Evolutionary conservation across 805 yeast species (phyloP).

Genomic region (Kodamaea jinghongensis): DNA sequence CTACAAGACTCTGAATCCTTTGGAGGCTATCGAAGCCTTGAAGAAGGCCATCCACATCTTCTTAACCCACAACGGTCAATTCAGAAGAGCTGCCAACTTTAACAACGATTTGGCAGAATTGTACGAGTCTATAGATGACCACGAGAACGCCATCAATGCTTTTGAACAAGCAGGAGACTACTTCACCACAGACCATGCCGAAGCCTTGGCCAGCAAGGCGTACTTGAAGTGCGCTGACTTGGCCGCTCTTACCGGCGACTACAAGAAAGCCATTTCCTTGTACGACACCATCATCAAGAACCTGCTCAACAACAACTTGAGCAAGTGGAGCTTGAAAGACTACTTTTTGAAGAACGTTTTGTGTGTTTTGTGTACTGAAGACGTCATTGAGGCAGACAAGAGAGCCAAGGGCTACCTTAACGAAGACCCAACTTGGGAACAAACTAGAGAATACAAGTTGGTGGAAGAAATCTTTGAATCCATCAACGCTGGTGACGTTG

Average conservation of each 20-base stretch:
- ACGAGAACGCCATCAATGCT: conserved; percentile 64
- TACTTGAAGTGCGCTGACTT: conserved; percentile 87
- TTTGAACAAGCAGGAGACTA: conserved; percentile 96
- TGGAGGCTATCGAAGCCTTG: conserved; percentile 73
- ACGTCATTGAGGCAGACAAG: conserved; percentile 80
- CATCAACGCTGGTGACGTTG: conserved; percentile 77
- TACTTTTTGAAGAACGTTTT: conserved; percentile 81
- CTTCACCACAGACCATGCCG: conserved; percentile 91
- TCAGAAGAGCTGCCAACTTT: conserved; percentile 93
- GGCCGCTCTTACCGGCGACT: conserved; percentile 66
- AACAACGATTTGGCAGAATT: conserved; percentile 86
- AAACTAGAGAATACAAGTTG: conserved; percentile 74
- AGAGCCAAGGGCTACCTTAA: conserved; percentile 59
- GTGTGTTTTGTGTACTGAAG: conserved; percentile 81
- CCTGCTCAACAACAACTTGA: conserved; percentile 67
- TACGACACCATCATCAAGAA: conserved; percentile 79
- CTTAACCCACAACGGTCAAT: conserved; percentile 82
- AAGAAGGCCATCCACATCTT: conserved; percentile 77
- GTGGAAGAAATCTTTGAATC: conserved; percentile 66
- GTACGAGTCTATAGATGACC: conserved; percentile 72
- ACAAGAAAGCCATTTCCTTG: conserved; percentile 67
- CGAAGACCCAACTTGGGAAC: conserved; percentile 74
- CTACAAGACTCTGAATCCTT: conserved; percentile 69
- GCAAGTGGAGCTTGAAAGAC: conserved; percentile 92
- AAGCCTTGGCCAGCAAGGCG: conserved; percentile 85